phyloP scores from a whole-genome alignment of 768 basidiomycete species.

The Pleurotus sapidus region DNA sequence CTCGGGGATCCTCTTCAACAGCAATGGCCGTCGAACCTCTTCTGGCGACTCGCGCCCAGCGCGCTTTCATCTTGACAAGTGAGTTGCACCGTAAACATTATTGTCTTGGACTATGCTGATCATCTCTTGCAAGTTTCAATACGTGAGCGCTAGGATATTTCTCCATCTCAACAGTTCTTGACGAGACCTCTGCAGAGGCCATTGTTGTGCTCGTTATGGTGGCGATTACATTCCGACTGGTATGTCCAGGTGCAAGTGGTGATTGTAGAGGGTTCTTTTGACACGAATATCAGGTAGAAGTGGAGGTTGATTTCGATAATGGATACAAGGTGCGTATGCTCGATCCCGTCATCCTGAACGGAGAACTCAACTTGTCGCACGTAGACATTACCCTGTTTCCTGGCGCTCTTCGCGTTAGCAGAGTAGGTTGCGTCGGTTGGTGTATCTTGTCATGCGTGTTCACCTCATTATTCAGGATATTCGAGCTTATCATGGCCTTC shows the following conservation, averaged over 20 bases:
- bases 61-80: slow-evolving; percentile 72
- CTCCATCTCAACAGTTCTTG: not conserved
- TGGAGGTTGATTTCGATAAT: slow-evolving; percentile 38
- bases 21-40: slow-evolving; percentile 73
- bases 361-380: not conserved
- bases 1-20: slow-evolving; percentile 8
- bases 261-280: slow-evolving; percentile 1
- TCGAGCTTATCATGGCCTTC: slow-evolving; percentile 76
- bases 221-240: slow-evolving; percentile 64
- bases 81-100: slow-evolving; percentile 21
- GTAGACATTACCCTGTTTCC: slow-evolving; percentile 39
- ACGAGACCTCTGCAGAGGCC: slow-evolving; percentile 50
- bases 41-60: slow-evolving; percentile 70
- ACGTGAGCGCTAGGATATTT: slow-evolving; percentile 44
- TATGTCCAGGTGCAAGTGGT: slow-evolving; percentile 24
- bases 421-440: slow-evolving; percentile 46
- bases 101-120: not conserved
- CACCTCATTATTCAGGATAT: slow-evolving; percentile 46
- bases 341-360: not conserved
- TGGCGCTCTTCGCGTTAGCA: slow-evolving; percentile 79
- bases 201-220: slow-evolving; percentile 75
- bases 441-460: slow-evolving; percentile 5
- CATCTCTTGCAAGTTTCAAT: slow-evolving; percentile 40
- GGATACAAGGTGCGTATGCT: slow-evolving; percentile 49
- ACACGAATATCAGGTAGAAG: slow-evolving; percentile 41